These are phyloP conservation scores for Suillus bovinus DNA, from an alignment of 768 basidiomycete genomes.

Conservation along the genomic window DNA sequence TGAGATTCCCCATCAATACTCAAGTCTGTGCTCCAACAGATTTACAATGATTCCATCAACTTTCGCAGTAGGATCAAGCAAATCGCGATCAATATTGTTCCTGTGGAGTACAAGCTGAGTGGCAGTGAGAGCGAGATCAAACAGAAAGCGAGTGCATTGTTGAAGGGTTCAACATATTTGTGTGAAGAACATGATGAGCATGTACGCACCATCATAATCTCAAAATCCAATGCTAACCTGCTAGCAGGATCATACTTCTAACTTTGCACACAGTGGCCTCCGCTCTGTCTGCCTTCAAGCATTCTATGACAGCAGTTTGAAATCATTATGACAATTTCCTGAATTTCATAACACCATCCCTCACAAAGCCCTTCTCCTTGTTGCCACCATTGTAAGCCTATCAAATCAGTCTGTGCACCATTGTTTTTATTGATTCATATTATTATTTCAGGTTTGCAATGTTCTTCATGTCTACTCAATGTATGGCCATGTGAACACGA, in stretches of 20 bases:
- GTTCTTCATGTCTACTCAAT: not conserved
- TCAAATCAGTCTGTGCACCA: too few relatives aligned
- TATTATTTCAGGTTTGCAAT: not conserved
- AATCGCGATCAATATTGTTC: not conserved
- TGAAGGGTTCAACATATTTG: not conserved
- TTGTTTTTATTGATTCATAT: not conserved
- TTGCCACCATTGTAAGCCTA: not conserved
- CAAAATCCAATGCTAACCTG: not conserved
- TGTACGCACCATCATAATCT: not conserved
- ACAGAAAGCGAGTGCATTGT: not conserved
- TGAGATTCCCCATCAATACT: not conserved
- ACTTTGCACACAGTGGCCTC: not conserved
- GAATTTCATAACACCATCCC: not conserved
- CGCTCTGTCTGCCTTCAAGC: not conserved
- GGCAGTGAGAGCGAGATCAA: not conserved
- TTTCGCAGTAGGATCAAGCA: not conserved
- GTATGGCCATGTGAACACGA: not conserved
- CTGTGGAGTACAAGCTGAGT: constrained; percentile 1
- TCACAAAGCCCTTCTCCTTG: not conserved
- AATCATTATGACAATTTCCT: not conserved
- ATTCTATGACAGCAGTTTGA: not conserved
- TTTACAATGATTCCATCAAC: not conserved
- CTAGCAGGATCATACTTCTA: not conserved
- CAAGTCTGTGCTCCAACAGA: not conserved
- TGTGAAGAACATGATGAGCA: not conserved